These are phyloP conservation scores for Hanseniaspora taiwanica DNA, from an alignment of 805 yeast species.

Conservation along the genomic window DNA sequence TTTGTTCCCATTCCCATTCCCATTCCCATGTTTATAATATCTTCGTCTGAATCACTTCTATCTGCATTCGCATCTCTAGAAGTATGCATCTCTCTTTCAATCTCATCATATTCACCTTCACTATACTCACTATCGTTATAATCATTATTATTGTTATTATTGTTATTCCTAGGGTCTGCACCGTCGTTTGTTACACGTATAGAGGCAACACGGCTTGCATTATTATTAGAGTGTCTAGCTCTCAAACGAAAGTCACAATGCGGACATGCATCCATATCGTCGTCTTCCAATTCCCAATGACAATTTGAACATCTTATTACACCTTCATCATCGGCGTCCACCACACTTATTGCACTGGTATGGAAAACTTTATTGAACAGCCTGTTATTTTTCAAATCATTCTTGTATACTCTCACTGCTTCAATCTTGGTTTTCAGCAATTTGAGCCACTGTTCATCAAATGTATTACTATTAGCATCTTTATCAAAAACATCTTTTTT, in stretches of 20 bases:
- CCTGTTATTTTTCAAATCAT: slow-evolving; percentile 25
- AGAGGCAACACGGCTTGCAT: too few relatives aligned
- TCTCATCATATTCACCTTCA: slow-evolving; percentile 13
- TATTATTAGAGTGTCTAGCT: too few relatives aligned
- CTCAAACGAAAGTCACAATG: slow-evolving; percentile 50
- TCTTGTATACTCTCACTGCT: slow-evolving; percentile 24
- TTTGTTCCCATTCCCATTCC: not conserved
- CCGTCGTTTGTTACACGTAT: too few relatives aligned
- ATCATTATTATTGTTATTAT: too few relatives aligned
- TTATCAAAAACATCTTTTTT: too few relatives aligned
- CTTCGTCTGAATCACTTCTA: too few relatives aligned
- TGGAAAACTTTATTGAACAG: slow-evolving; percentile 40
- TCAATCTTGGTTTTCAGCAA: slow-evolving; percentile 12
- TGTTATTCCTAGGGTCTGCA: too few relatives aligned
- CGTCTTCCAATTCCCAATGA: slow-evolving; percentile 55
- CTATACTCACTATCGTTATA: slow-evolving; percentile 11
- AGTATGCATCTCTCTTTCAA: slow-evolving; percentile 5
- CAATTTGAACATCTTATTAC: slow-evolving; percentile 64
- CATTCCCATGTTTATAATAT: too few relatives aligned
- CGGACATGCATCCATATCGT: slow-evolving; percentile 45
- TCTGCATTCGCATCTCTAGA: too few relatives aligned
- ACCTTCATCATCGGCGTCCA: slow-evolving; percentile 51
- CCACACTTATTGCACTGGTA: slow-evolving; percentile 34
- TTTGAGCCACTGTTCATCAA: slow-evolving; percentile 5
- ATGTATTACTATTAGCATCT: slow-evolving; percentile 1